Conservation (phyloP, 192 early-diverging fungal species). For the Mortierella hygrophila region DNA sequence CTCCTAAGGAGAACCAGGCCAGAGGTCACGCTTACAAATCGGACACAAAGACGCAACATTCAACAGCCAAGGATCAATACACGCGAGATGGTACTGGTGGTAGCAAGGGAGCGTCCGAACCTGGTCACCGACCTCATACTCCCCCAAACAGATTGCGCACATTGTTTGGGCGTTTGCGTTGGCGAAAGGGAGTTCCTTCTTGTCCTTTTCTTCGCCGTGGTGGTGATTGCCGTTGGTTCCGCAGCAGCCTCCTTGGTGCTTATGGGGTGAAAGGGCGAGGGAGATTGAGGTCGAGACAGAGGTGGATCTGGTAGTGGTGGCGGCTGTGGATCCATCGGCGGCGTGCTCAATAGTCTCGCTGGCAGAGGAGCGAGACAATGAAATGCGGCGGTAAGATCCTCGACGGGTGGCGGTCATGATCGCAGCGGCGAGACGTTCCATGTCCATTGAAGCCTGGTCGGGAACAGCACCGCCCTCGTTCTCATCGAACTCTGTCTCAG, state of each 20-base stretch:
- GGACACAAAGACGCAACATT: slow-evolving; percentile 64
- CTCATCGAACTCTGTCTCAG: background rate
- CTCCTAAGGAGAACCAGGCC: slow-evolving; percentile 7
- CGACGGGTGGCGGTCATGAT: slow-evolving; percentile 21
- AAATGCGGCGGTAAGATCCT: slow-evolving; percentile 23
- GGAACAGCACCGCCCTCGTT: background rate
- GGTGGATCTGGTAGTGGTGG: background rate
- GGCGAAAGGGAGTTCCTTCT: slow-evolving; percentile 35
- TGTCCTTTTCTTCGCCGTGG: slow-evolving; percentile 4
- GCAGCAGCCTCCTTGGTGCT: background rate
- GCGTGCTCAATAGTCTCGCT: background rate
- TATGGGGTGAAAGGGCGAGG: background rate
- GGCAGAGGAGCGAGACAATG: background rate
- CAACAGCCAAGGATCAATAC: slow-evolving; percentile 67
- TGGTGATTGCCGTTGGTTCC: background rate
- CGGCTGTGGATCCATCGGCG: background rate
- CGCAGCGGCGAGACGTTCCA: slow-evolving; percentile 17
- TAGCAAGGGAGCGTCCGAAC: slow-evolving; percentile 64
- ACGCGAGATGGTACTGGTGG: slow-evolving; percentile 67
- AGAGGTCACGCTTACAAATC: slow-evolving; percentile 62
- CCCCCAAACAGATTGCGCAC: slow-evolving; percentile 66
- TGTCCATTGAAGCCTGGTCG: slow-evolving; percentile 6
- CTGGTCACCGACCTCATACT: slow-evolving; percentile 61
- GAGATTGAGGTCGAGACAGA: slow-evolving; percentile 5
- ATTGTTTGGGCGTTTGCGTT: slow-evolving; percentile 53